phyloP scores from a whole-genome alignment of 164 flowering plant species.

The Macadamia integrifolia region DNA sequence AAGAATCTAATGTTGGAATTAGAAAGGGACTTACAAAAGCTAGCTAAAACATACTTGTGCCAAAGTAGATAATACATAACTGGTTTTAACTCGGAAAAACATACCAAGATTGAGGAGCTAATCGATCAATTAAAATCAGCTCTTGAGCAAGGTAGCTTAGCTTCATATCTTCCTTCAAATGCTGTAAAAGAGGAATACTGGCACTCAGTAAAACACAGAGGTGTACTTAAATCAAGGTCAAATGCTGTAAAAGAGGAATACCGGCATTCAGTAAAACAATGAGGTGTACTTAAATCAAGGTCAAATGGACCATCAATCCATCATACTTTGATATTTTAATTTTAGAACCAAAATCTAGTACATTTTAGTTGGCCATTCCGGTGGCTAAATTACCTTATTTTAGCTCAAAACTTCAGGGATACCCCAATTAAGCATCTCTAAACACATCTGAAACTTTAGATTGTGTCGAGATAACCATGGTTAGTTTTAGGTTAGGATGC shows the following conservation, averaged over 20 bases:
- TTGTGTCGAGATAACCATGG: no score
- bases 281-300: background rate
- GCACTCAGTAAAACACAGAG: slow-evolving; percentile 10
- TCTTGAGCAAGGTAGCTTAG: slow-evolving; percentile 95
- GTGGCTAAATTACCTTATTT: no score
- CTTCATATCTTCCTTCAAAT: slow-evolving; percentile 97
- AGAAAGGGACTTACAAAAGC: background rate
- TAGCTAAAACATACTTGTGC: background rate
- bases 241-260: slow-evolving; percentile 51
- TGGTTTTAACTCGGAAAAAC: no score
- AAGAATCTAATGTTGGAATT: no score
- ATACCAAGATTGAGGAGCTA: slow-evolving; percentile 98
- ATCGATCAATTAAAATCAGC: slow-evolving; percentile 81
- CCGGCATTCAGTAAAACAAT: slow-evolving; percentile 11
- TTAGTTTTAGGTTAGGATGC: no score
- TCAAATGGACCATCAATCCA: no score
- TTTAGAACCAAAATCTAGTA: background rate
- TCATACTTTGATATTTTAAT: background rate
- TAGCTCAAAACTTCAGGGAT: no score
- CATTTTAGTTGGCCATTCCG: no score
- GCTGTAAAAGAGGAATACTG: slow-evolving; percentile 41
- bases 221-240: slow-evolving; percentile 21
- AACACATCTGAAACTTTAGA: no score
- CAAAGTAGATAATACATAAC: no score
- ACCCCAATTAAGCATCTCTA: no score